A percentile compares a stretch with the other conserved stretches of the same genome.
These are phyloP conservation scores for Arachis stenosperma DNA, from an alignment of 306 rosid species.

Conservation along the genomic window DNA sequence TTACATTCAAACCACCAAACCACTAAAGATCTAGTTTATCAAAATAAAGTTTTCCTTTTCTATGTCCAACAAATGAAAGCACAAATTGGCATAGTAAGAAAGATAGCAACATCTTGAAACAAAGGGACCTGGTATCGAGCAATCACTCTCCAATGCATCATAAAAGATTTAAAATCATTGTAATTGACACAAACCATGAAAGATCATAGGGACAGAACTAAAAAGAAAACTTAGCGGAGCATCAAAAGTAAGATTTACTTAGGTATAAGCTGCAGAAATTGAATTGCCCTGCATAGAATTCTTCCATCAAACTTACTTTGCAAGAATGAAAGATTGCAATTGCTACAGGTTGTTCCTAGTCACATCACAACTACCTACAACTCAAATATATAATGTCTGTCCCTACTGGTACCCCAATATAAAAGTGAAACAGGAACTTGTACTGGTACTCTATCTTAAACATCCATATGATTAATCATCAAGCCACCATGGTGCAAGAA, in stretches of 20 bases:
- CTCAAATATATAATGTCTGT: neutral
- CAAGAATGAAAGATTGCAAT: neutral
- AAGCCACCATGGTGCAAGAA: neutral
- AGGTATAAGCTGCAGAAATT: neutral
- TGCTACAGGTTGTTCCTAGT: constrained; percentile 5
- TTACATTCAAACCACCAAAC: constrained; percentile 18
- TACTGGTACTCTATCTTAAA: neutral
- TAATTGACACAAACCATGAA: constrained; percentile 14
- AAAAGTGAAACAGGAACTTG: constrained; percentile 15
- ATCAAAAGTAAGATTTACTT: constrained; percentile 4
- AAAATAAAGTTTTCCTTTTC: constrained; percentile 23
- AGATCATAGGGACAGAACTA: neutral
- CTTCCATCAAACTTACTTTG: constrained; percentile 7
- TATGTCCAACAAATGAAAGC: neutral
- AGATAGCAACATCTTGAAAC: constrained; percentile 10
- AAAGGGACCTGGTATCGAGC: neutral
- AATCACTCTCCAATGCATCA: neutral
- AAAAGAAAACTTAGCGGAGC: neutral
- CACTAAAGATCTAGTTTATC: constrained; percentile 10
- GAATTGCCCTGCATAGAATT: constrained; percentile 5
- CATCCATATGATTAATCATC: neutral
- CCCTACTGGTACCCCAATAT: neutral
- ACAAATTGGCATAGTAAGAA: neutral
- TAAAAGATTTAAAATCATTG: neutral
- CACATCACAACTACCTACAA: constrained; percentile 5